Base-by-base conservation (phyloP, 495 filamentous ascomycete species). In the Penicillium longicatenatum region DNA sequence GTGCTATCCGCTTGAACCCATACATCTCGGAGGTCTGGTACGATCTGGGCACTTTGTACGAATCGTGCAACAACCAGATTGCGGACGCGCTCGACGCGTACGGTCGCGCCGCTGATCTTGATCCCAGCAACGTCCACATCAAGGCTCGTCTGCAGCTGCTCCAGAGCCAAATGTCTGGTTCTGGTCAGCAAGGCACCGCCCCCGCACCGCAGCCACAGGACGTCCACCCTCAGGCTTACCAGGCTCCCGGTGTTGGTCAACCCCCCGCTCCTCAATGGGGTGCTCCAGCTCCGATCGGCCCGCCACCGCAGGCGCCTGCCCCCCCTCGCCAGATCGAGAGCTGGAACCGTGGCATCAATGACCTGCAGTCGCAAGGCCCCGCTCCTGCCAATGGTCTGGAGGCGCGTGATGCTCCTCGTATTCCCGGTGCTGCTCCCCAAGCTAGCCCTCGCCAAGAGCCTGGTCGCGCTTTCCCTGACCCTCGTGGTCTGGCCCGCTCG, bases 11-110 rank as follows among this genome's bases (percentile, higher is more conserved):
- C 57, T 78, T 99, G 67, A 99, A 98, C 70, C 94, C 94, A 2
- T 97, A 95, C 79, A 99, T 99, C 61, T 98, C 94, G 5, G 94
- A 99, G 72, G 94, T 99, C 41, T 99, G 94, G 94, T 99, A 98
- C 75, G 95, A 99, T 76, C 78, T 99, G 41, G 94, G 94, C 41
- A 99, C 95, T 64, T 66, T 98, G 90, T 98, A 98, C 63, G 95
- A 98, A 70, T 97, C 92, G 4, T 98, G 94, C 74, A 98, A 98
- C 78, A 98, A 98, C 70, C 94, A 98, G 76, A 96, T 95, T 54
- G 89, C 87, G 47, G 94, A 98, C 81, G 94, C 94, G 7, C 81
- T 98, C 45, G 94, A 98, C 67, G 94, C 94, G 2, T 98, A 98
- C 66, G 89, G 92, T 61, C 86, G 94, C 48, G 94, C 94, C 24